Percentiles rank a stretch among this genome's conserved stretches.
These are phyloP conservation scores for Penicillium coffeae DNA, from an alignment of 495 filamentous ascomycete species.

Conservation along the genomic window DNA sequence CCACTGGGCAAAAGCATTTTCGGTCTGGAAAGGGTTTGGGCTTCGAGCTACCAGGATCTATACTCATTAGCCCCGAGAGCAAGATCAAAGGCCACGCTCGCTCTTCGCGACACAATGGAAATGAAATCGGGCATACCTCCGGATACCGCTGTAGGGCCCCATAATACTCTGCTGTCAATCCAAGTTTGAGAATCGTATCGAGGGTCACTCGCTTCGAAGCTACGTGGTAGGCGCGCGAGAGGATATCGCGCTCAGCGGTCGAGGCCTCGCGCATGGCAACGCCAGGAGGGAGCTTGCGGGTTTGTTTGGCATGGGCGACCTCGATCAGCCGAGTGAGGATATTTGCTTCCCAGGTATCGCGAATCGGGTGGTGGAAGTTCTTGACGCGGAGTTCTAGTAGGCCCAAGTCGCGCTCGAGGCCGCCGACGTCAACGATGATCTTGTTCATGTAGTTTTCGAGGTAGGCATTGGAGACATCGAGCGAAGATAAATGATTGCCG, in stretches of 20 bases:
- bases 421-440: slow-evolving; percentile 16
- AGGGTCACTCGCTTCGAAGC: slow-evolving; percentile 26
- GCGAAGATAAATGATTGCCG: not conserved
- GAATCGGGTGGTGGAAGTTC: slow-evolving; percentile 25
- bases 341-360: slow-evolving; percentile 38
- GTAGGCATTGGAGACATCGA: slow-evolving; percentile 22
- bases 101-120: no score
- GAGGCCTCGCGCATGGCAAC: slow-evolving; percentile 15
- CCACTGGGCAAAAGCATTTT: slow-evolving; percentile 33
- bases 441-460: slow-evolving; percentile 19
- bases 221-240: slow-evolving; percentile 22
- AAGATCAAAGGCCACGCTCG: no score
- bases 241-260: slow-evolving; percentile 15
- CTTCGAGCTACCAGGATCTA: slow-evolving; percentile 37
- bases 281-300: slow-evolving; percentile 20
- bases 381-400: slow-evolving; percentile 29
- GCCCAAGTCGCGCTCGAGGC: slow-evolving; percentile 25
- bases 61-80: no score
- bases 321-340: slow-evolving; percentile 38
- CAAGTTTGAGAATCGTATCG: slow-evolving; percentile 22
- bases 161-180: slow-evolving; percentile 25
- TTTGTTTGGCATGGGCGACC: slow-evolving; percentile 25
- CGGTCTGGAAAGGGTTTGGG: slow-evolving; percentile 28
- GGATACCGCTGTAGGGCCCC: slow-evolving; percentile 30
- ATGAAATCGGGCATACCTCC: slow-evolving; percentile 25